Percentiles rank a stretch among this genome's conserved stretches.
phyloP scores from a whole-genome alignment of 148 eudicot genomes.

The Amaranthus cruentus region DNA sequence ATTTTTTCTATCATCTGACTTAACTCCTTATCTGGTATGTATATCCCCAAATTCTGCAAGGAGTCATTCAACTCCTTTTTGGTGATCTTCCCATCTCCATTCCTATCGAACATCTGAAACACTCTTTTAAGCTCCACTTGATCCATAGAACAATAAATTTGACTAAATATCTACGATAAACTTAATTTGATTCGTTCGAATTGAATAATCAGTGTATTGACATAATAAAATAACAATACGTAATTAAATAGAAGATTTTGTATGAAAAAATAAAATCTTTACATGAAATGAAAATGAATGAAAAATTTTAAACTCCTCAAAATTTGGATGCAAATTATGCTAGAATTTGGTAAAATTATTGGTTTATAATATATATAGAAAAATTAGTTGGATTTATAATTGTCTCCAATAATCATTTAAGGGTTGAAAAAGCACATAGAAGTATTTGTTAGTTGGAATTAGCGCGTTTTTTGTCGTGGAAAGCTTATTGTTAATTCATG shows the following conservation, averaged over 20 bases:
- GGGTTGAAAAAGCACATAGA: no score
- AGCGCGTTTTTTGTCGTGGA: constrained; percentile 19
- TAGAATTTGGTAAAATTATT: no score
- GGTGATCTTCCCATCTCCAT: constrained; percentile 71
- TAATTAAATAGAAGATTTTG: neutral
- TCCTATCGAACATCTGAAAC: constrained; percentile 69
- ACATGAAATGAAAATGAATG: neutral
- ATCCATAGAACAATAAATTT: constrained; percentile 35
- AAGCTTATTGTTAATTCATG: constrained; percentile 10
- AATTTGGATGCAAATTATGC: constrained; percentile 1
- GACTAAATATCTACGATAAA: neutral
- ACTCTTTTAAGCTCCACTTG: constrained; percentile 55
- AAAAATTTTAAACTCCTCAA: neutral
- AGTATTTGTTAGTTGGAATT: neutral
- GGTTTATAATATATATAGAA: no score
- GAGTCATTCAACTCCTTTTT: constrained; percentile 60
- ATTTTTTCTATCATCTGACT: constrained; percentile 66
- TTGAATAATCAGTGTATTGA: neutral
- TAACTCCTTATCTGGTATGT: constrained; percentile 62
- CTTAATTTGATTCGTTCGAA: neutral
- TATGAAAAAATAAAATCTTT: neutral
- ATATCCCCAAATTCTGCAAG: constrained; percentile 54
- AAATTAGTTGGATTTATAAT: no score
- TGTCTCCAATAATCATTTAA: no score
- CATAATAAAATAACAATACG: neutral